Conservation (phyloP, 306 rosid genomes). For the Senna tora region DNA sequence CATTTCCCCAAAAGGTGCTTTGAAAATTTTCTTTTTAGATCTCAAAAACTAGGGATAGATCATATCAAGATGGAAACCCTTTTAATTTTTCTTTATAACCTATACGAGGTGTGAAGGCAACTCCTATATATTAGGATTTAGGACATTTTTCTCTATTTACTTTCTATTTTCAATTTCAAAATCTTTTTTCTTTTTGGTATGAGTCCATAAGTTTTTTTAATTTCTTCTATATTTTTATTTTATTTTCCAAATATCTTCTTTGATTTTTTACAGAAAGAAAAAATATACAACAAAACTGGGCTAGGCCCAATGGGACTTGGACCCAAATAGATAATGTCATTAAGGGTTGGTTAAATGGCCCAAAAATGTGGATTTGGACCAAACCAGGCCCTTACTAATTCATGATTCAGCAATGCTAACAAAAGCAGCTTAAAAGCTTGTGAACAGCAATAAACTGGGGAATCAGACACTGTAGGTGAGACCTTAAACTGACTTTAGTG, state of each 20-base stretch:
- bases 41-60: neutral
- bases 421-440: neutral
- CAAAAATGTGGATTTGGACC: neutral
- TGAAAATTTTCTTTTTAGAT: neutral
- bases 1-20: neutral
- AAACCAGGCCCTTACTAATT: neutral
- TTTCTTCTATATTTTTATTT: no score
- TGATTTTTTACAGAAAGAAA: no score
- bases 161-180: neutral
- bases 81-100: neutral
- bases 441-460: neutral
- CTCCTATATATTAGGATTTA: neutral
- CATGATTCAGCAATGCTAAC: no score
- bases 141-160: neutral
- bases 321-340: neutral
- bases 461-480: neutral
- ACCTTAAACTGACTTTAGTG: neutral
- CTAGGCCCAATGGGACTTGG: neutral
- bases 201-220: no score
- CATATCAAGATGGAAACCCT: constrained; percentile 7
- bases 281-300: no score
- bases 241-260: neutral
- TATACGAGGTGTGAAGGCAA: neutral
- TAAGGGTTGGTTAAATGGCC: no score
- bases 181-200: no score